Conservation (phyloP, 2,329 filamentous ascomycete genomes). For the Polytolypa hystricis region DNA sequence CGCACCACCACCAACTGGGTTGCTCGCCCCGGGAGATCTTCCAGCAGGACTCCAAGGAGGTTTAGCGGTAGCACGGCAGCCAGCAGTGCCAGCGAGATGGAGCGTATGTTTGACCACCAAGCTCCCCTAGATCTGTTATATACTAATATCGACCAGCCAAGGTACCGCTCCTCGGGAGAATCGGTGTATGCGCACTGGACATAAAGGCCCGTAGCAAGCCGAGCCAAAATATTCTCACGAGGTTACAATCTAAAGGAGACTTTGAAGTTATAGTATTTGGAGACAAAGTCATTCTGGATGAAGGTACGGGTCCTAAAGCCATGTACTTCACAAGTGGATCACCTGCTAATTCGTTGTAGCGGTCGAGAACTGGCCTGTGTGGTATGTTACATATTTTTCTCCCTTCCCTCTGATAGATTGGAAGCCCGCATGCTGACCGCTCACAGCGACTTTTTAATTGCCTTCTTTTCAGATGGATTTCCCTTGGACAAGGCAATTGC, state of each 20-base stretch:
- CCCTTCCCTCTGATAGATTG: conserved; percentile 1
- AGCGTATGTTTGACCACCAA: conserved; percentile 32
- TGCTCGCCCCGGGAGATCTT: conserved; percentile 38
- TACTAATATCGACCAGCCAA: conserved; percentile 10
- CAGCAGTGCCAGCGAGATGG: conserved; percentile 60
- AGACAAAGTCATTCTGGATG: conserved; percentile 95
- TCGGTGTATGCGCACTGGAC: conserved; percentile 91
- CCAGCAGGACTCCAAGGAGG: conserved; percentile 60
- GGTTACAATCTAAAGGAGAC: conserved; percentile 77
- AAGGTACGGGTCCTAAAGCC: conserved; percentile 52
- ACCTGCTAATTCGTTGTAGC: conserved; percentile 36
- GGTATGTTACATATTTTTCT: conserved; percentile 48
- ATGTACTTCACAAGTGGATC: background rate
- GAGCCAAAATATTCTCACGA: conserved; percentile 88
- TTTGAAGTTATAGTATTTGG: conserved; percentile 98
- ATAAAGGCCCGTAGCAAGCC: conserved; percentile 95
- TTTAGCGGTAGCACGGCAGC: conserved; percentile 73
- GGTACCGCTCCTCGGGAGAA: conserved; percentile 45
- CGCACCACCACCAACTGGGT: conserved; percentile 14
- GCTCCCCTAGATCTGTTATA: background rate
- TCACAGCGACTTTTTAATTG: conserved; percentile 78
- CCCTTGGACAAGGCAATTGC: conserved; percentile 94
- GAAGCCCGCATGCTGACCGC: background rate
- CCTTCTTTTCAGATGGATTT: conserved; percentile 96
- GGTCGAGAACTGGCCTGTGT: conserved; percentile 91